These are phyloP conservation scores for Tulasnella calospora DNA, from an alignment of 768 basidiomycete species.

Conservation along the genomic window DNA sequence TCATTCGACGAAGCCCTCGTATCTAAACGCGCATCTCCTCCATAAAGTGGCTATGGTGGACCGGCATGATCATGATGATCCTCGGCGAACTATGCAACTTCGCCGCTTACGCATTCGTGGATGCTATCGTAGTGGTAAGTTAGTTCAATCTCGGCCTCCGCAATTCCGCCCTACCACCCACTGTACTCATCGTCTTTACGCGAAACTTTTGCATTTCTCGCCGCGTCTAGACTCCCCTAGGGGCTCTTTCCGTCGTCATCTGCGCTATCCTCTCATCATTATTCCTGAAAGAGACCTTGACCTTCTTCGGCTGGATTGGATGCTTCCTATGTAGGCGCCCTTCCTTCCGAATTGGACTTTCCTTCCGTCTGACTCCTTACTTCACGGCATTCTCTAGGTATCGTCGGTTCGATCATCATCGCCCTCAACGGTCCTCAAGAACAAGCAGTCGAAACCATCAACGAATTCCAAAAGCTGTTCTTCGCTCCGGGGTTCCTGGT, in stretches of 20 bases:
- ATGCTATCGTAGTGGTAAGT: slow-evolving; percentile 81
- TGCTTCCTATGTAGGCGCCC: slow-evolving; percentile 60
- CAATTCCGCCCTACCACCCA: slow-evolving; percentile 16
- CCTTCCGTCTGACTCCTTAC: neutral
- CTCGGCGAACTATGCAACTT: slow-evolving; percentile 63
- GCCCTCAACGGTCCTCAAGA: slow-evolving; percentile 85
- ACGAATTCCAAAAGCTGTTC: slow-evolving; percentile 72
- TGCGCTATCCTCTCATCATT: slow-evolving; percentile 89
- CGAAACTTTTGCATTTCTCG: neutral
- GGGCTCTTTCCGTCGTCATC: slow-evolving; percentile 92
- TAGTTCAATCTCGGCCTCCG: slow-evolving; percentile 34
- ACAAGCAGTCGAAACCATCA: slow-evolving; percentile 61
- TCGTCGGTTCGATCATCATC: slow-evolving; percentile 77
- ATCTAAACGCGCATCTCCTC: neutral
- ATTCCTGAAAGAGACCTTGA: slow-evolving; percentile 87
- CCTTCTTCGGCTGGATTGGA: slow-evolving; percentile 96
- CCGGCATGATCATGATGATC: slow-evolving; percentile 93
- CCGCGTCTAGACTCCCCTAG: slow-evolving; percentile 64
- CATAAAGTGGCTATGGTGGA: slow-evolving; percentile 80
- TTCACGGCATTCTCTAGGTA: neutral
- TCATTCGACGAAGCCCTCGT: neutral
- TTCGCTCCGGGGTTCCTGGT: slow-evolving; percentile 75
- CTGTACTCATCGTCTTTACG: slow-evolving; percentile 1
- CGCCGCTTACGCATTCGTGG: slow-evolving; percentile 79
- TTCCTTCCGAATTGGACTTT: neutral